A percentile compares a stretch with the other conserved stretches of the same genome.
Conservation (phyloP, 371 early-diverging fungal species). For the Mucor plumbeus region DNA sequence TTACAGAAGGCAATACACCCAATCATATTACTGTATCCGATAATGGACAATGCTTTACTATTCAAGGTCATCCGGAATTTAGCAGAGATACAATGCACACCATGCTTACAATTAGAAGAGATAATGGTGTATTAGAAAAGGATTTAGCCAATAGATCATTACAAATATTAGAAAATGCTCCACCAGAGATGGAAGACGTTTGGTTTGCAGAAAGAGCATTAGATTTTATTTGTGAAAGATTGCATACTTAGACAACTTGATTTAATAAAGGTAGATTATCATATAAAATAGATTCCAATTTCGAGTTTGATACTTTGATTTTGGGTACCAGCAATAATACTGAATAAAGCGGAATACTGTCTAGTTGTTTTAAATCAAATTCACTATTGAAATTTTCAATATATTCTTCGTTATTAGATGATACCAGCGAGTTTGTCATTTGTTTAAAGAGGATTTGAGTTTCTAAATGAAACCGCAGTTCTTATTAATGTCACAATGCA, state of each 20-base stretch:
- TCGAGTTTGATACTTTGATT: neutral
- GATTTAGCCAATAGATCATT: conserved; percentile 32
- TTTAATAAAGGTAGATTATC: conserved; percentile 28
- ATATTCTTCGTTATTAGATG: conserved; percentile 21
- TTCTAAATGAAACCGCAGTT: conserved; percentile 16
- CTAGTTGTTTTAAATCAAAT: conserved; percentile 7
- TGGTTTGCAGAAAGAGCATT: conserved; percentile 34
- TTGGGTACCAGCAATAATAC: conserved; percentile 7
- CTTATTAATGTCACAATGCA: too few relatives aligned
- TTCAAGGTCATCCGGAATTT: conserved; percentile 88
- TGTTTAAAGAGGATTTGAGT: conserved; percentile 41
- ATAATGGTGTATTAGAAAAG: conserved; percentile 41
- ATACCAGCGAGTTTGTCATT: conserved; percentile 30
- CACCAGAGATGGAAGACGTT: conserved; percentile 32
- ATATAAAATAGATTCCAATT: neutral
- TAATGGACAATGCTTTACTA: conserved; percentile 61
- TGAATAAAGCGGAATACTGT: conserved; percentile 23
- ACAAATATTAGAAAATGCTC: conserved; percentile 1
- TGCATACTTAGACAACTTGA: conserved; percentile 6
- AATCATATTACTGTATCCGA: conserved; percentile 57
- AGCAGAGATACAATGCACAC: conserved; percentile 54
- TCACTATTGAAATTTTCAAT: conserved; percentile 10
- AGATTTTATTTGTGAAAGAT: conserved; percentile 17
- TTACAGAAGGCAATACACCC: conserved; percentile 49
- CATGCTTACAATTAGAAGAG: conserved; percentile 46